Percentiles rank a stretch among this genome's conserved stretches.
These are phyloP conservation scores for Nitzschia sp. DNA, from an alignment of 108 stramenopile genomes.

Conservation along the genomic window DNA sequence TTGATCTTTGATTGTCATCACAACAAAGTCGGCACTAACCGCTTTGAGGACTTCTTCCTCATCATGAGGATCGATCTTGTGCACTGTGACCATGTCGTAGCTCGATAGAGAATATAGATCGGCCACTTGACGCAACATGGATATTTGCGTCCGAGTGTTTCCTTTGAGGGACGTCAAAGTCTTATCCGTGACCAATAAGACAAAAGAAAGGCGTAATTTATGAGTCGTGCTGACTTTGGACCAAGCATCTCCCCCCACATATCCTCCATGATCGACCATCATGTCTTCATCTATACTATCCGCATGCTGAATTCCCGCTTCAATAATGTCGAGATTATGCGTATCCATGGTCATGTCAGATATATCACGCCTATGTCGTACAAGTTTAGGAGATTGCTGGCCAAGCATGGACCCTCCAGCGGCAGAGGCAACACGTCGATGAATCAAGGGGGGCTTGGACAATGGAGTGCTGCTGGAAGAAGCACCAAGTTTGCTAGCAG, in stretches of 20 bases:
- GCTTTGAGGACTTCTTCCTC: conserved; percentile 53
- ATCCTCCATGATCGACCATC: conserved; percentile 3
- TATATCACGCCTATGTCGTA: conserved; percentile 40
- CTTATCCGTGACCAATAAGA: conserved; percentile 72
- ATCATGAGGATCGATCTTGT: conserved; percentile 55
- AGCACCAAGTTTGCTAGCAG: background rate
- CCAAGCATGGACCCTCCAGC: conserved; percentile 3
- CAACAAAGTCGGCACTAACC: conserved; percentile 84
- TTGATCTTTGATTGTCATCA: conserved; percentile 89
- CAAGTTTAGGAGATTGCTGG: conserved; percentile 13
- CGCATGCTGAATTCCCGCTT: conserved; percentile 6
- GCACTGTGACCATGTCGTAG: conserved; percentile 85
- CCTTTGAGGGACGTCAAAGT: conserved; percentile 76
- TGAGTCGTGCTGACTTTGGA: conserved; percentile 60
- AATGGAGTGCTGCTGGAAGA: background rate
- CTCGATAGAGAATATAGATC: conserved; percentile 80
- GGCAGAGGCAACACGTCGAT: conserved; percentile 9
- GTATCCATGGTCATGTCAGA: conserved; percentile 57
- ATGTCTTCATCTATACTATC: conserved; percentile 25
- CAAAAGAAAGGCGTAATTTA: conserved; percentile 66
- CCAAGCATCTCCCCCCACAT: conserved; percentile 25
- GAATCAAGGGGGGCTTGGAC: conserved; percentile 14
- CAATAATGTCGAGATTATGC: conserved; percentile 20
- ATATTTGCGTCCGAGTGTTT: conserved; percentile 75
- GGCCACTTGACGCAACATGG: conserved; percentile 74